These are phyloP conservation scores for Camillea tinctor DNA, from an alignment of 2,329 filamentous ascomycete genomes.

Conservation along the genomic window DNA sequence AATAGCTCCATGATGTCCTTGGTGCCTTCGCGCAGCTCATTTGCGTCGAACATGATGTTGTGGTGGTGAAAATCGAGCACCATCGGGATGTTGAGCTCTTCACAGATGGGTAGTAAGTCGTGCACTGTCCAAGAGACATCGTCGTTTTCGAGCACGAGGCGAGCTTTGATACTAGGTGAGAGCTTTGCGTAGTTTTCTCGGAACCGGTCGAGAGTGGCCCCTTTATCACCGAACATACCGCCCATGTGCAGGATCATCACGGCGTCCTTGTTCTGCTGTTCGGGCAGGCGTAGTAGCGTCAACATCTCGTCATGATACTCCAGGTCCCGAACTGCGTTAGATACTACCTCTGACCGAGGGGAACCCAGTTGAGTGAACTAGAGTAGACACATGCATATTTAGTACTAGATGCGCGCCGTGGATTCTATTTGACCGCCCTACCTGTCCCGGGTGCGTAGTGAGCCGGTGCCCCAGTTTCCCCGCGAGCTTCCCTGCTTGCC, in stretches of 20 bases:
- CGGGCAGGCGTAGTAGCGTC: slow-evolving; percentile 70
- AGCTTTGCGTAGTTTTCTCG: slow-evolving; percentile 68
- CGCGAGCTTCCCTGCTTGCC: slow-evolving; percentile 73
- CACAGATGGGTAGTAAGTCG: slow-evolving; percentile 83
- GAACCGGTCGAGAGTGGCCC: slow-evolving; percentile 74
- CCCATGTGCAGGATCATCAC: slow-evolving; percentile 96
- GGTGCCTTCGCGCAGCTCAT: slow-evolving; percentile 76
- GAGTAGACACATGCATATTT: not conserved
- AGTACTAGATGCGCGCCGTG: slow-evolving; percentile 1
- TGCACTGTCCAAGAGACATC: slow-evolving; percentile 93
- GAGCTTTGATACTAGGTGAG: slow-evolving; percentile 68
- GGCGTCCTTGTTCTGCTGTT: slow-evolving; percentile 78
- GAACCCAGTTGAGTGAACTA: slow-evolving; percentile 89
- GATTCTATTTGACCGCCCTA: slow-evolving; percentile 22
- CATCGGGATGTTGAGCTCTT: slow-evolving; percentile 90
- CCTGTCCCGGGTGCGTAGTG: slow-evolving; percentile 85
- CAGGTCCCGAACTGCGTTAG: slow-evolving; percentile 75
- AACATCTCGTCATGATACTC: slow-evolving; percentile 88
- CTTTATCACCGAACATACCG: slow-evolving; percentile 84
- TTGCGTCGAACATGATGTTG: slow-evolving; percentile 83
- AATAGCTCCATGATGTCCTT: slow-evolving; percentile 74
- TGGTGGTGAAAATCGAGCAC: slow-evolving; percentile 95
- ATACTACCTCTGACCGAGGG: slow-evolving; percentile 73
- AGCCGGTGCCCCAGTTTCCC: slow-evolving; percentile 79
- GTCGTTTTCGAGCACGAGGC: slow-evolving; percentile 90